A percentile compares a stretch with the other conserved stretches of the same genome.
phyloP scores from a whole-genome alignment of 768 basidiomycete genomes.

The Melanogaster broomeanus region DNA sequence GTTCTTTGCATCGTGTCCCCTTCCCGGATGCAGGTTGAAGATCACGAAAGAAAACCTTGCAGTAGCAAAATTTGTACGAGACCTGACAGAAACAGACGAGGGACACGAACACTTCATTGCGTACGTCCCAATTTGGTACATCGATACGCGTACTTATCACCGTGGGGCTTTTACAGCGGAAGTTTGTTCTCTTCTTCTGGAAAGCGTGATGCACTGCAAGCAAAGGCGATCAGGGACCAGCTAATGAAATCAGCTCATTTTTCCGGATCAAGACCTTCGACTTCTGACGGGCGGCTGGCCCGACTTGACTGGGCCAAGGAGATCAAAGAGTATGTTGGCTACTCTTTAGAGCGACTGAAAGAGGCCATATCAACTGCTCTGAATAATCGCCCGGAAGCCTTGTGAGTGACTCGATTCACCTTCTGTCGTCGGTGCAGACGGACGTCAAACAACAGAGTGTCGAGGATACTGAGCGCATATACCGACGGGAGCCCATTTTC shows the following conservation, averaged over 20 bases:
- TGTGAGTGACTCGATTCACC: slow-evolving; percentile 18
- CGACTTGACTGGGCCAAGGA: slow-evolving; percentile 25
- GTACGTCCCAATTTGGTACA: slow-evolving; percentile 26
- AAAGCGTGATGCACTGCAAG: slow-evolving; percentile 26
- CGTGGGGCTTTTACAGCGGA: slow-evolving; percentile 26
- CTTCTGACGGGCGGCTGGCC: slow-evolving; percentile 20
- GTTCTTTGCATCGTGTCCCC: slow-evolving; percentile 40
- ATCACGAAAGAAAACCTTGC: slow-evolving; percentile 46
- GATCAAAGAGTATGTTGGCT: slow-evolving; percentile 26
- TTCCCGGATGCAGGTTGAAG: slow-evolving; percentile 37
- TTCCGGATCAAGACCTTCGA: slow-evolving; percentile 1
- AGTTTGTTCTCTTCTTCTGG: slow-evolving; percentile 34
- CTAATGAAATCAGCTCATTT: slow-evolving; percentile 24
- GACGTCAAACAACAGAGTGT: slow-evolving; percentile 29
- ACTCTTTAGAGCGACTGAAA: slow-evolving; percentile 23
- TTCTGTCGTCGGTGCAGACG: background rate
- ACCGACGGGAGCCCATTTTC: slow-evolving; percentile 53
- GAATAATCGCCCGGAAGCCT: slow-evolving; percentile 15
- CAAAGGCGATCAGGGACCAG: slow-evolving; percentile 29
- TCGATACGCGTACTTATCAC: background rate
- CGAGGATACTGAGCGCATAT: slow-evolving; percentile 53
- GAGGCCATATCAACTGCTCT: slow-evolving; percentile 21
- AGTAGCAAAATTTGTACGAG: slow-evolving; percentile 43
- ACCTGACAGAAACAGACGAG: slow-evolving; percentile 32
- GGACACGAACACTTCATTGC: slow-evolving; percentile 33